A percentile compares a stretch with the other conserved stretches of the same genome.
phyloP scores from a whole-genome alignment of 202 grass and related monocot genomes.

The Musa balbisiana region DNA sequence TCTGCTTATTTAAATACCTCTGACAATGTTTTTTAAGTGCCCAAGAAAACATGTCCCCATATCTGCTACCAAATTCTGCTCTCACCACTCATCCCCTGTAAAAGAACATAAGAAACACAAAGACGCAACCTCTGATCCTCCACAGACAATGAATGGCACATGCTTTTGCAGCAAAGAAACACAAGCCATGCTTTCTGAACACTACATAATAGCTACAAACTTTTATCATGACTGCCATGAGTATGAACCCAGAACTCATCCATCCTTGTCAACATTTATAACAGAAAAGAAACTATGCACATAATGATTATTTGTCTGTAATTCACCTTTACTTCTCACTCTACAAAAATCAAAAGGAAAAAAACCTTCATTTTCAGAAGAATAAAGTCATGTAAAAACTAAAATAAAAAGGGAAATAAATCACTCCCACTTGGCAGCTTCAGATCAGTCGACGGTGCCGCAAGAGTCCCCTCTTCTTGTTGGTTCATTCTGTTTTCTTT shows the following conservation, averaged over 20 bases:
- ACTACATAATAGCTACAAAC: background rate
- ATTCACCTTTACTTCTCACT: background rate
- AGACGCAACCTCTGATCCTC: background rate
- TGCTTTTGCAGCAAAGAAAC: slow-evolving; percentile 3
- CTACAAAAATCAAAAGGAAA: background rate
- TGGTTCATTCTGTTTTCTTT: background rate
- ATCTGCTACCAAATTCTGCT: background rate
- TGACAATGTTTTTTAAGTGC: too few species aligned
- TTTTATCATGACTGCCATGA: slow-evolving; percentile 3
- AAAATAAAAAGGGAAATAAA: background rate
- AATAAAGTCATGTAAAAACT: background rate
- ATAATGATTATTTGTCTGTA: slow-evolving; percentile 3
- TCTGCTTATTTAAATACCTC: too few species aligned
- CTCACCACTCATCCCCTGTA: background rate
- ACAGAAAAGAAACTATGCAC: slow-evolving; percentile 19
- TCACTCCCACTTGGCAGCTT: background rate
- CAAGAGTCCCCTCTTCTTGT: background rate
- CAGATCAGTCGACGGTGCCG: background rate
- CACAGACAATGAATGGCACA: slow-evolving; percentile 6
- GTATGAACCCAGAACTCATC: slow-evolving; percentile 15
- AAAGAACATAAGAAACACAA: background rate
- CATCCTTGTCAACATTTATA: background rate
- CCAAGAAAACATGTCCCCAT: too few species aligned
- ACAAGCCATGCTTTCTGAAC: slow-evolving; percentile 18
- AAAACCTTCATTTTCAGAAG: slow-evolving; percentile 2